Conservation (phyloP, 495 filamentous ascomycete species). For the Lophium mytilinum region DNA sequence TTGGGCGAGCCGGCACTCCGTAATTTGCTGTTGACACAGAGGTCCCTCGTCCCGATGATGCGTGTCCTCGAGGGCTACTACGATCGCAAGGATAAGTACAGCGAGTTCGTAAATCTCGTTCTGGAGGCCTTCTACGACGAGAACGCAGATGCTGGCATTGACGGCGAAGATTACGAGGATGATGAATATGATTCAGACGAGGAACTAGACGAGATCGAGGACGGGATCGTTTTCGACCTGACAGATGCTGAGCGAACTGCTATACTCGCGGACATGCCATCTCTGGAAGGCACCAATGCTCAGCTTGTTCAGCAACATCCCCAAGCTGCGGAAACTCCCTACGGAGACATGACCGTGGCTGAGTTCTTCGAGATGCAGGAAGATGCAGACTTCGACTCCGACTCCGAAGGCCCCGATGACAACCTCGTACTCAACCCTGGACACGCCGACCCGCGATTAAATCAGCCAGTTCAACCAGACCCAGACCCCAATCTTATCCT, state of each 20-base stretch:
- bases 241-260: no score
- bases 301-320: no score
- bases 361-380: neutral
- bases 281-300: no score
- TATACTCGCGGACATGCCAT: no score
- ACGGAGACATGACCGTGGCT: no score
- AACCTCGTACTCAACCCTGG: neutral
- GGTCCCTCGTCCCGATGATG: conserved; percentile 42
- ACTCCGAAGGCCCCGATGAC: neutral
- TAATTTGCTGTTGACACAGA: conserved; percentile 52
- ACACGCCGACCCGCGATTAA: neutral
- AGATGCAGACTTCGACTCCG: neutral
- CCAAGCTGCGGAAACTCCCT: no score
- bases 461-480: no score
- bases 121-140: neutral
- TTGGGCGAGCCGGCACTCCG: conserved; percentile 36
- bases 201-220: neutral
- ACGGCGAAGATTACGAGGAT: neutral
- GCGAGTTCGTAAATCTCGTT: neutral
- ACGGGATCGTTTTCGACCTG: no score
- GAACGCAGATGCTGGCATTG: neutral
- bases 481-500: neutral
- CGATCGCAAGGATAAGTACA: neutral
- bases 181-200: neutral
- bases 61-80: conserved; percentile 32